phyloP scores from a whole-genome alignment of 179 eudicot species.

The Actinidia polygama region DNA sequence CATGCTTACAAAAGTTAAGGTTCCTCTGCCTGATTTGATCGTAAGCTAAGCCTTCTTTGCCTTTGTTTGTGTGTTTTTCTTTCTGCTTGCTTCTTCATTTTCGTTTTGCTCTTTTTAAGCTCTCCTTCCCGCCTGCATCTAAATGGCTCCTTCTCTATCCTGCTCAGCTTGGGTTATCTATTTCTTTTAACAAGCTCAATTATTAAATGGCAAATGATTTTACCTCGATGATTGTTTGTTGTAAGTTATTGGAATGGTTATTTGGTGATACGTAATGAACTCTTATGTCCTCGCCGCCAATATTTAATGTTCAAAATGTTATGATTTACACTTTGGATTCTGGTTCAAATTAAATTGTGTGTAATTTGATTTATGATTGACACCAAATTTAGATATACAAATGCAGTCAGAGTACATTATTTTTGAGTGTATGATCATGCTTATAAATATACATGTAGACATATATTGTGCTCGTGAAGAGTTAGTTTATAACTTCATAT shows the following conservation, averaged over 20 bases:
- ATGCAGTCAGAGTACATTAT: not conserved
- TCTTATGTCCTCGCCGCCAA: too few relatives aligned
- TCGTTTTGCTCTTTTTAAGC: not conserved
- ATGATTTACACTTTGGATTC: too few relatives aligned
- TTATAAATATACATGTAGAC: not conserved
- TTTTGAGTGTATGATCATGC: not conserved
- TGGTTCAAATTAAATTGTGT: too few relatives aligned
- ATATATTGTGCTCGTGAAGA: not conserved
- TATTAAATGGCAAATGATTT: not conserved
- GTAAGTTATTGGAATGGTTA: not conserved
- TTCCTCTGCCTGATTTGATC: constrained; percentile 88
- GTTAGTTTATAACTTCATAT: not conserved
- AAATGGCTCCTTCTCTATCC: not conserved
- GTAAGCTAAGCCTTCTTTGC: constrained; percentile 41
- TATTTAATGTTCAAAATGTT: too few relatives aligned
- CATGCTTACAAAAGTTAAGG: constrained; percentile 87
- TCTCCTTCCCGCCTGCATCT: not conserved
- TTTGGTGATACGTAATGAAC: too few relatives aligned
- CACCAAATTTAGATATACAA: not conserved
- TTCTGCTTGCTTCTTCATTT: not conserved
- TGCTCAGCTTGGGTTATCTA: not conserved
- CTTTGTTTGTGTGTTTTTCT: not conserved
- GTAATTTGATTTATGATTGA: not conserved
- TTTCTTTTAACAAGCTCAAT: not conserved
- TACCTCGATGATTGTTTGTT: not conserved